Conservation (phyloP, 1,139 yeast genomes). For the Candida glucosophila region DNA sequence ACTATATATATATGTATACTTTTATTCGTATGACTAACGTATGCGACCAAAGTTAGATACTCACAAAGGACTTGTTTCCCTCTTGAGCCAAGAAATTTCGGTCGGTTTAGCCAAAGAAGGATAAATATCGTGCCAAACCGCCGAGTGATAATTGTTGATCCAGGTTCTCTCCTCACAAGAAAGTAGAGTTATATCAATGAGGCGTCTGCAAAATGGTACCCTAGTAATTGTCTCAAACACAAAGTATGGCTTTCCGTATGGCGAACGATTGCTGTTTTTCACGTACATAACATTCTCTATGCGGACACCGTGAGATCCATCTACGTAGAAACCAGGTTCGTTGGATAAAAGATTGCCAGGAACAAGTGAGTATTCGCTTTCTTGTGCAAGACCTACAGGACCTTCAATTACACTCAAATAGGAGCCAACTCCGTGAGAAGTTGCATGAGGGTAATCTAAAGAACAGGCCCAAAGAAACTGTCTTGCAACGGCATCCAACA, state of each 20-base stretch:
- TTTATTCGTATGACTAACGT: background rate
- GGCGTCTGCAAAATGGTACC: slow-evolving; percentile 60
- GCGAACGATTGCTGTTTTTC: slow-evolving; percentile 36
- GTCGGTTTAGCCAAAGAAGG: slow-evolving; percentile 42
- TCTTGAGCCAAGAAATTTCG: slow-evolving; percentile 65
- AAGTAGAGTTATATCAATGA: slow-evolving; percentile 26
- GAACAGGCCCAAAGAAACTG: slow-evolving; percentile 83
- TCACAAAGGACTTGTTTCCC: slow-evolving; percentile 49
- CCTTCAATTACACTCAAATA: slow-evolving; percentile 94
- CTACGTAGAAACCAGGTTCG: slow-evolving; percentile 95
- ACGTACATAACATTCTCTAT: slow-evolving; percentile 79
- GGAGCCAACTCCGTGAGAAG: slow-evolving; percentile 96
- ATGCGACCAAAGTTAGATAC: background rate
- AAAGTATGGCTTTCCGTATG: slow-evolving; percentile 48
- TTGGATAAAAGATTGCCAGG: slow-evolving; percentile 80
- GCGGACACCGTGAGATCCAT: slow-evolving; percentile 88
- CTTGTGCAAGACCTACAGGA: slow-evolving; percentile 84
- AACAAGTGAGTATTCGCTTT: slow-evolving; percentile 43
- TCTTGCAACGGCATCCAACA: slow-evolving; percentile 82
- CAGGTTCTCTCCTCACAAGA: slow-evolving; percentile 53
- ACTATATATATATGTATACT: background rate
- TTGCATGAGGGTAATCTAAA: slow-evolving; percentile 90
- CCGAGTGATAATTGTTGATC: slow-evolving; percentile 61
- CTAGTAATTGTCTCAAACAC: slow-evolving; percentile 80
- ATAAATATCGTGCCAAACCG: slow-evolving; percentile 52